A percentile compares a stretch with the other conserved stretches of the same genome.
phyloP scores from a whole-genome alignment of 2,329 filamentous ascomycete species.

The Daldinia eschscholtzii region DNA sequence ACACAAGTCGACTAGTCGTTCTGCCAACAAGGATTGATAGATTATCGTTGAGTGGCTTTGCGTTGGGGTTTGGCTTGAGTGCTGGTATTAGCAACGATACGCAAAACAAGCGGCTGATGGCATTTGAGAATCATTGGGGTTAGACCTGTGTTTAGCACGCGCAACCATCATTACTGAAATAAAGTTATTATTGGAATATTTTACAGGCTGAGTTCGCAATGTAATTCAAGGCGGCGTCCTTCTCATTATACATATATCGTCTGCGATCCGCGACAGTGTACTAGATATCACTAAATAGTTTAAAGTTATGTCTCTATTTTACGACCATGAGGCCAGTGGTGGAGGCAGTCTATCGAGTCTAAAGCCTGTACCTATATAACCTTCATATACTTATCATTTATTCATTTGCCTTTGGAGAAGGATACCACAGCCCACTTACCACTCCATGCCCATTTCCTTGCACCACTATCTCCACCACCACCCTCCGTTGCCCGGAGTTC shows the following conservation, averaged over 20 bases:
- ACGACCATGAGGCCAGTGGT: not conserved
- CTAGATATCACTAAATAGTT: not conserved
- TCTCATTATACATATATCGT: not conserved
- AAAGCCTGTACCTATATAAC: not conserved
- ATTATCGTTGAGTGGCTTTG: not conserved
- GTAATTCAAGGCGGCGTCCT: not conserved
- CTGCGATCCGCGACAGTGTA: not conserved
- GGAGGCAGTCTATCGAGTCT: not conserved
- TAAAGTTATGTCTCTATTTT: not conserved
- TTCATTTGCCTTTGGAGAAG: constrained; percentile 76
- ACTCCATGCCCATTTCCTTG: constrained; percentile 92
- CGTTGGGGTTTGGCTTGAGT: constrained; percentile 30
- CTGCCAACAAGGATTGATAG: not conserved
- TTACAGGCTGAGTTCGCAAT: not conserved
- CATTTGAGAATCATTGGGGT: constrained; percentile 4
- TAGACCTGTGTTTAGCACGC: constrained; percentile 3
- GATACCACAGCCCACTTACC: constrained; percentile 98
- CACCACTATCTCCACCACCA: constrained; percentile 77
- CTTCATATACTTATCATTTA: not conserved
- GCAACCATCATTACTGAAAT: constrained; percentile 25
- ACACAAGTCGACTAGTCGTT: not conserved
- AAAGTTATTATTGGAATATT: constrained; percentile 21
- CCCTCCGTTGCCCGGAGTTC: constrained; percentile 75
- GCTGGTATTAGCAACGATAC: constrained; percentile 19
- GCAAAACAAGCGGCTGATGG: constrained; percentile 5